These are phyloP conservation scores for Jatropha podagrica DNA, from an alignment of 441 rosid genomes.

Conservation along the genomic window DNA sequence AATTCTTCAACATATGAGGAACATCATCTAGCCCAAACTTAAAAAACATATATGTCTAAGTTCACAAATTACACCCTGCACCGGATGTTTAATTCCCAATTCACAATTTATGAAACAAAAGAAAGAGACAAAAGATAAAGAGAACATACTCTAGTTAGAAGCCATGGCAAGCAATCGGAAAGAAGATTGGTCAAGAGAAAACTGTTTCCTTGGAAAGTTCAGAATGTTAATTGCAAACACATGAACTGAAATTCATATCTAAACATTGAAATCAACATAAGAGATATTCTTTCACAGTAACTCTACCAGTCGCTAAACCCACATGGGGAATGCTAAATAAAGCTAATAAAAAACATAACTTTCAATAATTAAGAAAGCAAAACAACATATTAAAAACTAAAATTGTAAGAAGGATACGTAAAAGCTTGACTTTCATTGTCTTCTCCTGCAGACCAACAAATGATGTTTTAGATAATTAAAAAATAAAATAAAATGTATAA, in stretches of 20 bases:
- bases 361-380: neutral
- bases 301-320: neutral
- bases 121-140: slow-evolving; percentile 9
- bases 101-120: neutral
- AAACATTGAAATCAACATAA: neutral
- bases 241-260: neutral
- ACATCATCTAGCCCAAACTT: neutral
- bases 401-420: slow-evolving; percentile 67
- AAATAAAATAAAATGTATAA: neutral
- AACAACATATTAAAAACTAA: neutral
- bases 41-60: neutral
- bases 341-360: neutral
- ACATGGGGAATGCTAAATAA: neutral
- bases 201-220: slow-evolving; percentile 14
- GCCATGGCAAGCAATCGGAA: slow-evolving; percentile 12
- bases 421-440: slow-evolving; percentile 73
- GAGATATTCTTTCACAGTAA: neutral
- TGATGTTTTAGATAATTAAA: too few relatives aligned
- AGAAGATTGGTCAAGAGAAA: slow-evolving; percentile 40
- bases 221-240: neutral
- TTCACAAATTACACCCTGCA: neutral
- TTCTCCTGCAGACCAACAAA: slow-evolving; percentile 32
- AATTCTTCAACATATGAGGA: neutral
- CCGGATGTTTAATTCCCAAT: neutral
- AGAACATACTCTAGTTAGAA: slow-evolving; percentile 48